A percentile compares a stretch with the other conserved stretches of the same genome.
Evolutionary conservation across 2,329 filamentous ascomycete species (phyloP).

Genomic region (Fusarium proliferatum): DNA sequence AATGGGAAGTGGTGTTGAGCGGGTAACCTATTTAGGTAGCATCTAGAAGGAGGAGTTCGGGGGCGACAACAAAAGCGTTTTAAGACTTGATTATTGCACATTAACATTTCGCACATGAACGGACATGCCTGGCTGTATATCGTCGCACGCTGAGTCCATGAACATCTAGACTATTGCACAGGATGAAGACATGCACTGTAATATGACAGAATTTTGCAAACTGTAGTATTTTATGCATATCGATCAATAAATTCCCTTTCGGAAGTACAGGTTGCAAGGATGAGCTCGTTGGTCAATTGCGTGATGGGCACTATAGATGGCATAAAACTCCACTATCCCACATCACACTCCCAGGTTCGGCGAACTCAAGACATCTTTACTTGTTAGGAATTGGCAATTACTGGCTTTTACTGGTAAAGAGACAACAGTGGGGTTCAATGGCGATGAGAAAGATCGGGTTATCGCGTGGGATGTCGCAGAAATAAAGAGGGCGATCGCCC

Average conservation of each 20-base stretch:
- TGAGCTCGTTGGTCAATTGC: conserved; percentile 19
- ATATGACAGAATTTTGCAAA: background rate
- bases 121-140: background rate
- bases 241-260: background rate
- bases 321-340: conserved; percentile 21
- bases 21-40: conserved; percentile 22
- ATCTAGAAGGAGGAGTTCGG: conserved; percentile 26
- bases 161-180: background rate
- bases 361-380: background rate
- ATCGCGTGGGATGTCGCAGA: background rate
- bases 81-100: background rate
- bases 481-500: background rate
- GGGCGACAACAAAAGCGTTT: conserved; percentile 26
- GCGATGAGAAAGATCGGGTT: background rate
- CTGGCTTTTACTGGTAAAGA: background rate
- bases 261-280: background rate
- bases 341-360: background rate
- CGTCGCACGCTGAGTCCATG: background rate
- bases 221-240: background rate
- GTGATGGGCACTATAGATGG: conserved; percentile 19
- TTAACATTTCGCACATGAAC: background rate
- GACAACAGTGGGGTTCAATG: background rate
- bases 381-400: background rate
- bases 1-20: conserved; percentile 13
- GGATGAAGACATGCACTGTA: background rate